Conservation (phyloP, 2,329 filamentous ascomycete genomes). For the Zymoseptoria passerinii region DNA sequence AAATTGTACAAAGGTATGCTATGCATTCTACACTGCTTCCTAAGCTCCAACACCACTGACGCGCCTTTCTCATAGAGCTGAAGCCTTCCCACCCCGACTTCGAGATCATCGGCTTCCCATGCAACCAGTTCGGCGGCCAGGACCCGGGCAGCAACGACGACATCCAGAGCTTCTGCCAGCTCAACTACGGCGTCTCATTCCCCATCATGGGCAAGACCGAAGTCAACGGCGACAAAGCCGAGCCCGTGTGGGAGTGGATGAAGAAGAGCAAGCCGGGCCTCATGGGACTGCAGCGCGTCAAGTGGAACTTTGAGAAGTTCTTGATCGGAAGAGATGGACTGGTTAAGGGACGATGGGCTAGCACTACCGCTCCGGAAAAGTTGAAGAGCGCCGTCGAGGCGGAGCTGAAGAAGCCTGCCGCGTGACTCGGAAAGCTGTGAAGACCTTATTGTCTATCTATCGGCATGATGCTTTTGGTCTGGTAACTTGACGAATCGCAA, state of each 20-base stretch:
- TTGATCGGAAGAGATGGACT: constrained; percentile 76
- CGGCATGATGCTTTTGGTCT: background rate
- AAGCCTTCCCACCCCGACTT: constrained; percentile 65
- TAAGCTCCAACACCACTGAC: background rate
- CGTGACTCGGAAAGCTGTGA: background rate
- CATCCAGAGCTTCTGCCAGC: constrained; percentile 64
- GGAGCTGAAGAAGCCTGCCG: constrained; percentile 18
- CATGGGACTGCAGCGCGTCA: constrained; percentile 79
- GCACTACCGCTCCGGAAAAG: constrained; percentile 74
- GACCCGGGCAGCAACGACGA: constrained; percentile 69
- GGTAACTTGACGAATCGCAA: background rate
- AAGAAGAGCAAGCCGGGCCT: constrained; percentile 67
- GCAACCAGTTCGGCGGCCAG: constrained; percentile 93
- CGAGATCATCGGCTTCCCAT: constrained; percentile 87
- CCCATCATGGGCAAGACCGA: constrained; percentile 87
- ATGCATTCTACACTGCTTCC: background rate
- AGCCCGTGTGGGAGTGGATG: constrained; percentile 70
- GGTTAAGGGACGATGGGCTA: constrained; percentile 80
- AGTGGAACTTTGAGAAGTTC: constrained; percentile 99
- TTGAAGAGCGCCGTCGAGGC: constrained; percentile 56
- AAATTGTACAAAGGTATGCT: constrained; percentile 65
- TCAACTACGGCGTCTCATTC: constrained; percentile 92
- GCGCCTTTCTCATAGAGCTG: constrained; percentile 36
- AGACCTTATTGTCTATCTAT: background rate
- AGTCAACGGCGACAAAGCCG: constrained; percentile 78